Base-by-base conservation (phyloP, 2,329 filamentous ascomycete species). In the Aspergillus transmontanensis region DNA sequence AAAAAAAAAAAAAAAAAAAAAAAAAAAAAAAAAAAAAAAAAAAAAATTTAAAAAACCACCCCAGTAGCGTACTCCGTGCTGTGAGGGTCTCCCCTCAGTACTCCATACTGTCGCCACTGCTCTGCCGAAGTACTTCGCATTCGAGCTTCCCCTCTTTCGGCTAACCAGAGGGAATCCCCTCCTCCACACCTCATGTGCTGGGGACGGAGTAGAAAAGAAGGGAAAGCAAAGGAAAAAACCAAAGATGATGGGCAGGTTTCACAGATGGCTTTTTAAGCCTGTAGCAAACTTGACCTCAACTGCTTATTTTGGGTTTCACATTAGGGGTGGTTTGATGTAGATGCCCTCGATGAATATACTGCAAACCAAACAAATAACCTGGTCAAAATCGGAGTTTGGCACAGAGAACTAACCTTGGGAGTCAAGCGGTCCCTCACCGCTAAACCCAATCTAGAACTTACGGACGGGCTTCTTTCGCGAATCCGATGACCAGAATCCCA, bases 371-470 rank as follows among this genome's bases (percentile, higher is more conserved):
- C 34, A 39, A 39, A 39, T 39, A 32, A 41, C 50, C 50, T 54
- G 6, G 21, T 21, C 23, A 54, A 23, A 39, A 54, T 58, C 57
- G 57, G 43, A 50, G 34, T 48, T 36, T 46, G 43, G 30, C 54
- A 57, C 7, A 45, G 41, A 48, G 54, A 45, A 63, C 23, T 23
- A 23, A 26, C 61, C 53, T 63, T 60, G 61, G 53, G 45, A 56
- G 54, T 59, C 12, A 61, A 32, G 54, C 56, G 57, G 62, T 53
- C 56, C 59, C 51, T 51, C 16, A 21, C 28, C 21, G 50, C 60
- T 60, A 57, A 62, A 57, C 63, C 57, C 11, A 12, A 46, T 57
- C 26, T 16, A 50, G 61, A 59, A 56, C 46, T 34, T n/a, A 16
- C 26, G 39, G 56, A 58, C 28, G 56, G 23, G 32, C 16, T n/a